Evolutionary conservation across 2,329 filamentous ascomycete species (phyloP).

Genomic region (Aureobasidium sp.): DNA sequence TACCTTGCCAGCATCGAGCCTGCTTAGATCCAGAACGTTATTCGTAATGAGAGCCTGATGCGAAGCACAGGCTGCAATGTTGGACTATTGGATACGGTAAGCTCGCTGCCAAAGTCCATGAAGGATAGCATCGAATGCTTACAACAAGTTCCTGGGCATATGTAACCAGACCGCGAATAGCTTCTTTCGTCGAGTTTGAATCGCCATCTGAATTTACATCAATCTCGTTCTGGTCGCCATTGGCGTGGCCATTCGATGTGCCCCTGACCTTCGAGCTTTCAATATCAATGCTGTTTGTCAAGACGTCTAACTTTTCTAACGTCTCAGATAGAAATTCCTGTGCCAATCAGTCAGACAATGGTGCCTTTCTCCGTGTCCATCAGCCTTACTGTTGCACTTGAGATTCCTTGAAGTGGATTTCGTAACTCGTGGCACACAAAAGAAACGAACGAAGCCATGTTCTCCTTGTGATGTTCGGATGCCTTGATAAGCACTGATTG

Average conservation of each 20-base stretch:
- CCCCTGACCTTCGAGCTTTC: background rate
- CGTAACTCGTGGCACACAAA: constrained; percentile 15
- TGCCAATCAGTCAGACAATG: background rate
- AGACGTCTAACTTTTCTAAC: constrained; percentile 3
- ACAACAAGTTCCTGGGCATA: constrained; percentile 12
- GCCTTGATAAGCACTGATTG: constrained; percentile 12
- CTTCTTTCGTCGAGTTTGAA: background rate
- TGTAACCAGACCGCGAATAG: constrained; percentile 1
- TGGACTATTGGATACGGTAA: background rate
- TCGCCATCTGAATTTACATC: too few species aligned
- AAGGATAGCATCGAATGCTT: background rate
- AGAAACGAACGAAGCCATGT: constrained; percentile 15
- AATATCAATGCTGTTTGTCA: background rate
- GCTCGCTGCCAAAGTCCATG: background rate
- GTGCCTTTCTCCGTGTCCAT: too few species aligned
- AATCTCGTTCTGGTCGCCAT: background rate
- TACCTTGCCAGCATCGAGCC: constrained; percentile 14
- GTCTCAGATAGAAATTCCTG: constrained; percentile 10
- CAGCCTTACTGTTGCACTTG: background rate
- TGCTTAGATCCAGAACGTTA: constrained; percentile 14
- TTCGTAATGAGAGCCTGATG: constrained; percentile 15
- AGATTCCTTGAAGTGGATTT: constrained; percentile 13
- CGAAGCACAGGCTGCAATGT: constrained; percentile 9
- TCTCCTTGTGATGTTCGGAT: constrained; percentile 13
- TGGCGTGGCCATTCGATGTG: background rate